Percentiles rank a stretch among this genome's conserved stretches.
Evolutionary conservation across 805 yeast species (phyloP).

Genomic region (Hanseniaspora taiwanica): DNA sequence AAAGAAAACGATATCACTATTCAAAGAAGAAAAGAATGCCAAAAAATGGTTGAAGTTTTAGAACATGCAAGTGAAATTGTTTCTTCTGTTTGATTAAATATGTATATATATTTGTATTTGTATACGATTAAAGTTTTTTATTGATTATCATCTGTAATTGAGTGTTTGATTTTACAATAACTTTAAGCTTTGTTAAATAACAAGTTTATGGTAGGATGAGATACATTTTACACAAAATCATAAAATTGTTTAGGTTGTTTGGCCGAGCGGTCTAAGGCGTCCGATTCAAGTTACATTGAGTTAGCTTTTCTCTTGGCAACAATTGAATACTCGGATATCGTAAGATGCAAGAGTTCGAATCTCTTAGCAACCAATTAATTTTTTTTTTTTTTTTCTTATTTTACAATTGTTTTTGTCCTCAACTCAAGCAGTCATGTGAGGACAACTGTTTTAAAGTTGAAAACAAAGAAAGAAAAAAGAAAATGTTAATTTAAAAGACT

Average conservation of each 20-base stretch:
- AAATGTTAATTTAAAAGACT: no score
- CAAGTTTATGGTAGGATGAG: no score
- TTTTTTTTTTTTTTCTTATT: not conserved
- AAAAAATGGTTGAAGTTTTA: slow-evolving; percentile 89
- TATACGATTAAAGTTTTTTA: not conserved
- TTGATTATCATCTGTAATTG: no score
- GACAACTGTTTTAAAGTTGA: not conserved
- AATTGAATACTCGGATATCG: slow-evolving; percentile 22
- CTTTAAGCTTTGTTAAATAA: no score
- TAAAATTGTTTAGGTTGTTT: no score
- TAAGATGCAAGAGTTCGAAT: slow-evolving; percentile 25
- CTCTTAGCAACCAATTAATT: slow-evolving; percentile 22
- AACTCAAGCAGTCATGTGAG: no score
- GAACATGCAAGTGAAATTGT: slow-evolving; percentile 86
- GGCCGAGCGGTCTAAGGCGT: slow-evolving; percentile 27
- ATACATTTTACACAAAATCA: no score
- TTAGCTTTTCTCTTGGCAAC: slow-evolving; percentile 12
- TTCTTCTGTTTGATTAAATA: slow-evolving; percentile 21
- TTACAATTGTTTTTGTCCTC: not conserved
- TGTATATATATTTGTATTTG: not conserved
- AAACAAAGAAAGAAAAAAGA: no score
- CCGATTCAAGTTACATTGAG: slow-evolving; percentile 19
- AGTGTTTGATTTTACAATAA: no score
- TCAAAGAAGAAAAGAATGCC: slow-evolving; percentile 88
- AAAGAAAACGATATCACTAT: slow-evolving; percentile 87